A percentile compares a stretch with the other conserved stretches of the same genome.
Conservation (phyloP, 176 grass and related monocot genomes). For the Oryza nivara region DNA sequence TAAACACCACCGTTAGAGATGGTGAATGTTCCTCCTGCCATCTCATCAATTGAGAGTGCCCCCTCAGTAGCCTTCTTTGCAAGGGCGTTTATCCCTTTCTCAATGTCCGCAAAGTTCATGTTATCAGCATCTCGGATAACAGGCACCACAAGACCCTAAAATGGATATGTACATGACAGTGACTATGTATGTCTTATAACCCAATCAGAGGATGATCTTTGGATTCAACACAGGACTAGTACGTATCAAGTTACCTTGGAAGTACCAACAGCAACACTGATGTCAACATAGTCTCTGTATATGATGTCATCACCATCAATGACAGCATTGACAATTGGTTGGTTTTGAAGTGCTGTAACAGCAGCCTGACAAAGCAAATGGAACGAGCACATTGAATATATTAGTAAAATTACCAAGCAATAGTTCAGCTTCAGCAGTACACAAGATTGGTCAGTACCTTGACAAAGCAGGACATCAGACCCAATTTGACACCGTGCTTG, state of each 20-base stretch:
- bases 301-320: conserved; percentile 98
- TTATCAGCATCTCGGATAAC: conserved; percentile 73
- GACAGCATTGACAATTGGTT: conserved; percentile 93
- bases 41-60: conserved; percentile 86
- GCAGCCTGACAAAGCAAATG: conserved; percentile 59
- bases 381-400: conserved; percentile 18
- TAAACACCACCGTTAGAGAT: conserved; percentile 91
- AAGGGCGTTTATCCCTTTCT: conserved; percentile 79
- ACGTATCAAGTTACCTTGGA: conserved; percentile 53
- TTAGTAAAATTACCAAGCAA: neutral
- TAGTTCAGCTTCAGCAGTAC: neutral
- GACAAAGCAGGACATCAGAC: conserved; percentile 96
- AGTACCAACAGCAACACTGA: conserved; percentile 97
- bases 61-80: conserved; percentile 83
- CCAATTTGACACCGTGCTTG: conserved; percentile 94
- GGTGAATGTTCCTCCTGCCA: conserved; percentile 90
- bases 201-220: neutral
- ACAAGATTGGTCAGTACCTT: conserved; percentile 52
- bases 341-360: conserved; percentile 91
- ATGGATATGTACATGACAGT: conserved; percentile 11
- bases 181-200: neutral
- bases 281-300: conserved; percentile 88
- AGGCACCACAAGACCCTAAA: conserved; percentile 78
- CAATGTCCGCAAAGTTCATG: conserved; percentile 87
- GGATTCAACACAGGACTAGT: neutral